Evolutionary conservation across 495 filamentous ascomycete species (phyloP).

Genomic region (Podospora conica): DNA sequence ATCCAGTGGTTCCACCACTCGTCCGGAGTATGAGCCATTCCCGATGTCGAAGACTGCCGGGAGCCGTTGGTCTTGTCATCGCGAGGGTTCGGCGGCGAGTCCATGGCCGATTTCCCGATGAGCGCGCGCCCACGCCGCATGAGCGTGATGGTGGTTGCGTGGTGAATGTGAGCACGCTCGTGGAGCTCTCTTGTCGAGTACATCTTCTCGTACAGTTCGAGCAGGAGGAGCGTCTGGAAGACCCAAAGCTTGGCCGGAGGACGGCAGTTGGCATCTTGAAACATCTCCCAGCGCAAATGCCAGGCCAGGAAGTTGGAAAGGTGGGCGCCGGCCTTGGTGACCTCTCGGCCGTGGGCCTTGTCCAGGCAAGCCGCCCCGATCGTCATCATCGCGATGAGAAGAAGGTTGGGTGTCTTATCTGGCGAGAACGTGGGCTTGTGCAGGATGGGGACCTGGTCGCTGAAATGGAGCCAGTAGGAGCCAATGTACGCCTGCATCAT

Average conservation of each 20-base stretch:
- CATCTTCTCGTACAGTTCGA: slow-evolving; percentile 96
- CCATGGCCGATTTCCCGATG: slow-evolving; percentile 80
- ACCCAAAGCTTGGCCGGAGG: slow-evolving; percentile 97
- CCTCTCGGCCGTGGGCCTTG: slow-evolving; percentile 64
- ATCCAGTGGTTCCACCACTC: slow-evolving; percentile 98
- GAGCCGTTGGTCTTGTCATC: slow-evolving; percentile 58
- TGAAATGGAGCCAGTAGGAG: slow-evolving; percentile 93
- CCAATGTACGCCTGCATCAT: slow-evolving; percentile 96
- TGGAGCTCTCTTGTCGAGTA: slow-evolving; percentile 86
- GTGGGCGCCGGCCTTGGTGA: slow-evolving; percentile 66
- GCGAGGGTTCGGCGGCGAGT: slow-evolving; percentile 76
- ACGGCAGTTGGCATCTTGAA: slow-evolving; percentile 84
- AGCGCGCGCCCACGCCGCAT: slow-evolving; percentile 92
- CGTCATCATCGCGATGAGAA: slow-evolving; percentile 89
- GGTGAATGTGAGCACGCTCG: slow-evolving; percentile 94
- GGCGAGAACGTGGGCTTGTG: slow-evolving; percentile 91
- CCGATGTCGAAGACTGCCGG: slow-evolving; percentile 53
- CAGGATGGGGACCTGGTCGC: slow-evolving; percentile 88
- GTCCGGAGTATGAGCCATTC: slow-evolving; percentile 59
- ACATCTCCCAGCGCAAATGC: slow-evolving; percentile 89
- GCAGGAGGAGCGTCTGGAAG: slow-evolving; percentile 82
- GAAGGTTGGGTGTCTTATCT: slow-evolving; percentile 73
- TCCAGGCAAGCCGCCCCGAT: slow-evolving; percentile 89
- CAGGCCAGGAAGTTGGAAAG: slow-evolving; percentile 83
- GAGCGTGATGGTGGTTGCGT: slow-evolving; percentile 89